Conservation (phyloP, 805 yeast genomes). For the Wickerhamomyces canadensis region DNA sequence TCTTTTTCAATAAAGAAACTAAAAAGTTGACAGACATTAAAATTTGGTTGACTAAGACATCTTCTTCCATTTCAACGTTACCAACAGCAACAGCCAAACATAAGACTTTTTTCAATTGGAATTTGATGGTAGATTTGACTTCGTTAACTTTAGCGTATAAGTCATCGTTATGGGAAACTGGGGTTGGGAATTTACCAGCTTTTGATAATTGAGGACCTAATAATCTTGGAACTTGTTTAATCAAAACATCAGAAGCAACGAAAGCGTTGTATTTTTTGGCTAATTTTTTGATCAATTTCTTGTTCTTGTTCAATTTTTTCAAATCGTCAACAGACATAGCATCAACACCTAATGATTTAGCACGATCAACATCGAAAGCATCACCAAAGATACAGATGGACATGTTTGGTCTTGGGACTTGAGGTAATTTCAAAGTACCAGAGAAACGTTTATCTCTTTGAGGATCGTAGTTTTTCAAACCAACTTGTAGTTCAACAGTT, state of each 20-base stretch:
- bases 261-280: conserved; percentile 99
- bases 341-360: conserved; percentile 97
- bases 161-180: conserved; percentile 99
- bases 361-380: conserved; percentile 99
- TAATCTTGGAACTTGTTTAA: conserved; percentile 99
- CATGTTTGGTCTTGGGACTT: conserved; percentile 99
- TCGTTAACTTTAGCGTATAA: conserved; percentile 92
- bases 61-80: conserved; percentile 99
- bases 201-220: conserved; percentile 99
- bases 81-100: conserved; percentile 99
- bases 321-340: conserved; percentile 99
- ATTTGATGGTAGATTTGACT: conserved; percentile 99
- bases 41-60: conserved; percentile 92
- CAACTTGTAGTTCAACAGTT: conserved; percentile 99
- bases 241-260: conserved; percentile 98
- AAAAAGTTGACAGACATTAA: conserved; percentile 98
- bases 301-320: conserved; percentile 99
- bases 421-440: conserved; percentile 97
- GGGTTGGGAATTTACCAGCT: conserved; percentile 99
- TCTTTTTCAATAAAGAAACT: conserved; percentile 98
- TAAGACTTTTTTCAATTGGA: conserved; percentile 99
- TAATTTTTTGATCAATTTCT: conserved; percentile 98
- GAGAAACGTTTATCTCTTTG: conserved; percentile 99
- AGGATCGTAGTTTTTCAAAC: conserved; percentile 99
- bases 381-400: conserved; percentile 99